These are phyloP conservation scores for Sugiyamaella castrensis DNA, from an alignment of 1,139 yeast genomes.

Conservation along the genomic window DNA sequence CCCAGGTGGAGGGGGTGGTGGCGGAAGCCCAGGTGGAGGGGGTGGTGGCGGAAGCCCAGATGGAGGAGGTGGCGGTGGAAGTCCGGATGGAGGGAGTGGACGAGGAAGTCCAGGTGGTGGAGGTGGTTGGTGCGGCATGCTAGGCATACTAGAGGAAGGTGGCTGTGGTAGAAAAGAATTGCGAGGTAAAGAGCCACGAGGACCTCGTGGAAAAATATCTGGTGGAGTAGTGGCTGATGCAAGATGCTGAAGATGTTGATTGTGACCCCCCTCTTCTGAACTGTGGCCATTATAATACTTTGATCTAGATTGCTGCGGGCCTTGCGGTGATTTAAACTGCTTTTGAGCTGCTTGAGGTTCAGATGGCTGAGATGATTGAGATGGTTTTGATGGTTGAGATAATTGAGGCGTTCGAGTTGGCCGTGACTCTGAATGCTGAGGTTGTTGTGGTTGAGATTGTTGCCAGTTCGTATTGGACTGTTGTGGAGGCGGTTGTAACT, in stretches of 20 bases:
- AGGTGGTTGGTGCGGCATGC: constrained; percentile 10
- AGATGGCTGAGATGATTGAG: constrained; percentile 10
- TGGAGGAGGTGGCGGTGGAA: constrained; percentile 15
- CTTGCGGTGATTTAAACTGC: too few relatives aligned
- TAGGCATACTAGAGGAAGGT: constrained; percentile 15
- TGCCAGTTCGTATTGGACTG: background rate
- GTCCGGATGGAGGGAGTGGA: constrained; percentile 23
- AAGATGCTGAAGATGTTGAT: too few relatives aligned
- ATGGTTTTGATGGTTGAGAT: constrained; percentile 1
- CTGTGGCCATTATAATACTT: too few relatives aligned
- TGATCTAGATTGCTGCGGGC: too few relatives aligned
- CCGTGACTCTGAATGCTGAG: background rate
- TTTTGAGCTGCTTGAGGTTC: constrained; percentile 15
- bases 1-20: constrained; percentile 18
- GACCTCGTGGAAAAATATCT: background rate
- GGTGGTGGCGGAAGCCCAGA: constrained; percentile 20
- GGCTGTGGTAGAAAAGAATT: constrained; percentile 18
- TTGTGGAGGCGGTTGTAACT: constrained; percentile 14
- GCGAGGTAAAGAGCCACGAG: background rate
- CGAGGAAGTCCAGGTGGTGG: constrained; percentile 18
- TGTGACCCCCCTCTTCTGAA: too few relatives aligned
- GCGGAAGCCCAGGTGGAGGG: constrained; percentile 18
- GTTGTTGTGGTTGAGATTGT: background rate
- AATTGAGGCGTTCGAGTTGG: background rate
- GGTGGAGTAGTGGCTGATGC: background rate